Evolutionary conservation across 306 rosid genomes (phyloP).

Genomic region (cucumber (Cucumis sativus)): DNA sequence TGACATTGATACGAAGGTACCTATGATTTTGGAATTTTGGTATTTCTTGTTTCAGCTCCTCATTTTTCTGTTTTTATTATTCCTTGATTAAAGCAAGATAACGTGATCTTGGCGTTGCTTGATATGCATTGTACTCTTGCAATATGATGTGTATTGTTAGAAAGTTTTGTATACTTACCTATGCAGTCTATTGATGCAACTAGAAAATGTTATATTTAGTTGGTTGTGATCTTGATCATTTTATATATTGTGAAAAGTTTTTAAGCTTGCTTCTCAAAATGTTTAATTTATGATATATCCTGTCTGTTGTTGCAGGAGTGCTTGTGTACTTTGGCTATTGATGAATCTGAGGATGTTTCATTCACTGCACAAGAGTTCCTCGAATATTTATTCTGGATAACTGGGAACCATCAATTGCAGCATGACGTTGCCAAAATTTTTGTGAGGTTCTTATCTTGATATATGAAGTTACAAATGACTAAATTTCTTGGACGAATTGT

Average conservation of each 20-base stretch:
- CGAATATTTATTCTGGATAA: constrained; percentile 32
- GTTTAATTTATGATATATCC: background rate
- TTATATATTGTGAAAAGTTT: background rate
- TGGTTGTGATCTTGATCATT: background rate
- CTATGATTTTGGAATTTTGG: background rate
- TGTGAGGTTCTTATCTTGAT: constrained; percentile 40
- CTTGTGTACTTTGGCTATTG: constrained; percentile 63
- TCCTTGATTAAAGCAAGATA: background rate
- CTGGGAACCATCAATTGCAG: constrained; percentile 31
- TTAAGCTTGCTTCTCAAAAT: constrained; percentile 11
- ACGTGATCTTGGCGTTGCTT: background rate
- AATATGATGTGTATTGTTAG: background rate
- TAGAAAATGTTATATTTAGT: background rate
- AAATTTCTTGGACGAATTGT: background rate
- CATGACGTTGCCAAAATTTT: constrained; percentile 50
- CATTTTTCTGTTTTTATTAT: background rate
- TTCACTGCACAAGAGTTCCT: constrained; percentile 62
- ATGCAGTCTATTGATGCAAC: background rate
- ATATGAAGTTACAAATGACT: background rate
- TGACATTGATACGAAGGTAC: background rate
- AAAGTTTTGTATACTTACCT: background rate
- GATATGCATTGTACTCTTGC: background rate
- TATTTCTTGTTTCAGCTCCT: background rate
- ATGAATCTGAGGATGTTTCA: constrained; percentile 66
- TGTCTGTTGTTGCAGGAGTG: constrained; percentile 60